Conservation (phyloP, 2,329 filamentous ascomycete genomes). For the Microdochium paspali region DNA sequence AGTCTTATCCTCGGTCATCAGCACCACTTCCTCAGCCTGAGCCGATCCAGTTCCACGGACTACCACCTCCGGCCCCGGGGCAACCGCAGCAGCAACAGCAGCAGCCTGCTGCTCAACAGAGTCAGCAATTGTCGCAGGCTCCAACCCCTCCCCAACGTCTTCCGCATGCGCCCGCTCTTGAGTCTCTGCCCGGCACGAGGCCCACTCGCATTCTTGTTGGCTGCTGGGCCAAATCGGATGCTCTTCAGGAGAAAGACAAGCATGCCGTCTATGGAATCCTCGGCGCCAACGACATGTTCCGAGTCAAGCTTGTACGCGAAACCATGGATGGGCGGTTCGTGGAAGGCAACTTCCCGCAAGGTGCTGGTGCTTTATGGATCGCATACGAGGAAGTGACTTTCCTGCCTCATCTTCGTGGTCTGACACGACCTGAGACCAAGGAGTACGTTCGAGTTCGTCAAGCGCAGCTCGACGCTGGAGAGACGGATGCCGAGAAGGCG, state of each 20-base stretch:
- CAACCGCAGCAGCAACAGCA: constrained; percentile 3
- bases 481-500: constrained; percentile 34
- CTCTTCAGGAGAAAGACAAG: constrained; percentile 35
- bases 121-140: background rate
- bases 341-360: constrained; percentile 50
- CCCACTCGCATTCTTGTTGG: constrained; percentile 50
- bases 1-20: background rate
- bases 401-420: constrained; percentile 40
- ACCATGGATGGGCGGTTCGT: constrained; percentile 50
- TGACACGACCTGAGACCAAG: constrained; percentile 48
- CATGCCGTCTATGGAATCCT: constrained; percentile 56
- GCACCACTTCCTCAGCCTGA: background rate
- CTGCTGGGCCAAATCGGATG: constrained; percentile 47
- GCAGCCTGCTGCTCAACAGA: background rate
- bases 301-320: constrained; percentile 50
- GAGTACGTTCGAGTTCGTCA: constrained; percentile 56
- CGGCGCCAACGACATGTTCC: constrained; percentile 54
- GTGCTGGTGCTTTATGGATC: constrained; percentile 54
- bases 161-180: constrained; percentile 11
- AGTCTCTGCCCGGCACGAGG: constrained; percentile 40
- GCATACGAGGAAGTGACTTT: constrained; percentile 52
- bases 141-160: background rate
- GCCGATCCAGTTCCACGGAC: background rate
- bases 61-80: constrained; percentile 2
- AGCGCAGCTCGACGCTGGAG: constrained; percentile 44